These are phyloP conservation scores for Penicillium freii DNA, from an alignment of 2,329 filamentous ascomycete genomes.

Conservation along the genomic window DNA sequence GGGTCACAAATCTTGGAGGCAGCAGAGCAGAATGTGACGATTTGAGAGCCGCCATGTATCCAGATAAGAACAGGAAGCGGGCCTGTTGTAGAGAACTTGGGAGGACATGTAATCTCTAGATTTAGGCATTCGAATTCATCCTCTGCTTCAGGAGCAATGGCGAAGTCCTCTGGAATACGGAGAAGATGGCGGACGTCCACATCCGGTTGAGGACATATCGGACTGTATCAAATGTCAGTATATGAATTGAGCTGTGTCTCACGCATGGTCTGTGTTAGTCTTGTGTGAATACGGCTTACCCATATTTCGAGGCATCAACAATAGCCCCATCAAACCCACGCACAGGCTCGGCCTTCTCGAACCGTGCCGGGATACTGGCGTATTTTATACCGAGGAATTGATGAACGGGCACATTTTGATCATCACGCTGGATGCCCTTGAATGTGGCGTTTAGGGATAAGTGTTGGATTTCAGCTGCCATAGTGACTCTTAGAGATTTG, in stretches of 20 bases:
- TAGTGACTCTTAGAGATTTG: conserved; percentile 3
- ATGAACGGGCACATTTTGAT: conserved; percentile 19
- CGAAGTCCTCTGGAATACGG: conserved; percentile 40
- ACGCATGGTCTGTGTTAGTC: neutral
- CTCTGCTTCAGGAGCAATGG: conserved; percentile 32
- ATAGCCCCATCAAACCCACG: conserved; percentile 26
- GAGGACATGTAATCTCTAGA: conserved; percentile 41
- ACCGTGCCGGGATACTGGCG: conserved; percentile 30
- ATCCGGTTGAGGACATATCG: conserved; percentile 44
- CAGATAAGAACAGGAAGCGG: conserved; percentile 46
- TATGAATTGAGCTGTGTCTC: neutral
- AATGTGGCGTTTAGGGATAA: conserved; percentile 28
- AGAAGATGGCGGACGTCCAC: conserved; percentile 47
- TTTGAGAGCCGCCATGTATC: conserved; percentile 50
- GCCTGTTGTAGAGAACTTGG: neutral
- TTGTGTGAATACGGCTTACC: conserved; percentile 19
- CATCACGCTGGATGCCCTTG: conserved; percentile 17
- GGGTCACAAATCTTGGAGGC: conserved; percentile 44
- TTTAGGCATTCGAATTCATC: conserved; percentile 49
- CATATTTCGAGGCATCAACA: conserved; percentile 37
- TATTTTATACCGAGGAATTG: conserved; percentile 36
- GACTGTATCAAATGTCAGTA: conserved; percentile 29
- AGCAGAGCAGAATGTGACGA: conserved; percentile 46
- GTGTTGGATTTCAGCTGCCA: conserved; percentile 26
- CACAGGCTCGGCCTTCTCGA: conserved; percentile 30